These are phyloP conservation scores for Daldinia caldariorum DNA, from an alignment of 495 filamentous ascomycete genomes.

Conservation along the genomic window DNA sequence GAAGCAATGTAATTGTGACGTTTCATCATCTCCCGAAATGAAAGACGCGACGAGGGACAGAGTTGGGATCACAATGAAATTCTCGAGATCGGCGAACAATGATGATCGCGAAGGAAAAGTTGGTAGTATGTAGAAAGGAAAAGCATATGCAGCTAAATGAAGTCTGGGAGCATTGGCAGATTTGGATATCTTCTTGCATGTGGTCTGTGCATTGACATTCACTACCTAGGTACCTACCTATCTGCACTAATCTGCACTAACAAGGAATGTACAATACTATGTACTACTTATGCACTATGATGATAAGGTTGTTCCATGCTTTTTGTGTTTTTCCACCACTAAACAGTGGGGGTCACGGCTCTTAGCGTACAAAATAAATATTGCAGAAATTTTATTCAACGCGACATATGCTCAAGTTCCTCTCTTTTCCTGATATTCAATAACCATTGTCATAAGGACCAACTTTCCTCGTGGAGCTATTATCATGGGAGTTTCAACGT, in stretches of 20 bases:
- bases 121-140: constrained; percentile 19
- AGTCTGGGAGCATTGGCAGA: constrained; percentile 26
- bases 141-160: constrained; percentile 44
- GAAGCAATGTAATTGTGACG: background rate
- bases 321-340: background rate
- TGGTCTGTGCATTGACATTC: constrained; percentile 10
- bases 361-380: constrained; percentile 4
- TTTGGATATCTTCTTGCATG: constrained; percentile 7
- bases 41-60: constrained; percentile 4
- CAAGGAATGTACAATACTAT: too few relatives aligned
- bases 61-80: constrained; percentile 27
- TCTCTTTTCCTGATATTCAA: background rate
- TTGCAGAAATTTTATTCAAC: constrained; percentile 1
- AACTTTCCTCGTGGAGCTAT: background rate
- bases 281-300: too few relatives aligned
- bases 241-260: background rate
- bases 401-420: background rate
- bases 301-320: background rate
- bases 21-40: constrained; percentile 6
- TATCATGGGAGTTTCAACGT: background rate
- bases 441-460: background rate
- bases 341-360: background rate
- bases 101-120: constrained; percentile 39
- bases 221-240: too few relatives aligned
- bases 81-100: constrained; percentile 39